A percentile compares a stretch with the other conserved stretches of the same genome.
Conservation (phyloP, 164 flowering plant genomes). For the Paratinospora sagittata region DNA sequence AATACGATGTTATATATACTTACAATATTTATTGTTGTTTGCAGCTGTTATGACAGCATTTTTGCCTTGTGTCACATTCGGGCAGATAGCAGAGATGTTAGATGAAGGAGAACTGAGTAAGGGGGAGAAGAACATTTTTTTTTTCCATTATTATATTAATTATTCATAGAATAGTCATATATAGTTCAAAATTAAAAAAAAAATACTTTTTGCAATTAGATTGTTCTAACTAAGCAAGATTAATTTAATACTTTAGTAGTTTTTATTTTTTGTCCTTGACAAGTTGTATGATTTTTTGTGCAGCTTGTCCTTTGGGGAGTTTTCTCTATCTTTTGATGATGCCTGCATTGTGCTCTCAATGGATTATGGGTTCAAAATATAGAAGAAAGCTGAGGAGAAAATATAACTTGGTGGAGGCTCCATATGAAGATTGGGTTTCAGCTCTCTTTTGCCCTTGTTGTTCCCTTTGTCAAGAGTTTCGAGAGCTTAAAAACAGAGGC, state of each 20-base stretch:
- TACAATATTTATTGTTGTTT: neutral
- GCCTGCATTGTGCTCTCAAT: conserved; percentile 35
- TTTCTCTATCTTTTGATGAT: conserved; percentile 35
- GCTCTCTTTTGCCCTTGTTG: conserved; percentile 45
- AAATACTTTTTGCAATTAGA: no score
- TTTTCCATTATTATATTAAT: no score
- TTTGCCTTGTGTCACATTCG: conserved; percentile 52
- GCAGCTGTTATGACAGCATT: conserved; percentile 45
- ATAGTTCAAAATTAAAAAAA: no score
- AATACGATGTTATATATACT: no score
- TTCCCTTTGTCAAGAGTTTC: conserved; percentile 42
- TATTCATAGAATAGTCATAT: no score
- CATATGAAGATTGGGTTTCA: conserved; percentile 33
- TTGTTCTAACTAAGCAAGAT: no score
- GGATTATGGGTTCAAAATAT: conserved; percentile 43
- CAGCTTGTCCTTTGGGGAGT: conserved; percentile 42
- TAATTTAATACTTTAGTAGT: no score
- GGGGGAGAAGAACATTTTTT: neutral
- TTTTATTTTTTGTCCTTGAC: no score
- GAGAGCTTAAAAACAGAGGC: conserved; percentile 25
- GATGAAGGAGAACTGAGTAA: conserved; percentile 46
- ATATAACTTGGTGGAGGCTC: conserved; percentile 47
- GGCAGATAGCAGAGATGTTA: conserved; percentile 54
- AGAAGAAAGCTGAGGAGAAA: conserved; percentile 37
- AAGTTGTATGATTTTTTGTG: conserved; percentile 2